Conservation (phyloP, 2,329 filamentous ascomycete species). For the Xylariaceae sp. region DNA sequence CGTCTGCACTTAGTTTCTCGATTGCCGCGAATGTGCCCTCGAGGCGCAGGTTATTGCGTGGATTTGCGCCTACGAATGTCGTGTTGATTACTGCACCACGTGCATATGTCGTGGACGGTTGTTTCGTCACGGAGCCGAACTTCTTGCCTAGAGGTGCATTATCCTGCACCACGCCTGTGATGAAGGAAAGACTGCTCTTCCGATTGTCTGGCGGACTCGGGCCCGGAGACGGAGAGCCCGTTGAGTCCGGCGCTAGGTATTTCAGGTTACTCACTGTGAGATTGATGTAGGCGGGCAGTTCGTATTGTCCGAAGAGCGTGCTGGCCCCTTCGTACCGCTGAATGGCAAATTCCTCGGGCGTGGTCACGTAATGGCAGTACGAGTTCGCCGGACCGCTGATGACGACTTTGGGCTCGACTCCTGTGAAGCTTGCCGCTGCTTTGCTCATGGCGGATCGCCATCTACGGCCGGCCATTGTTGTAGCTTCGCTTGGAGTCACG, state of each 20-base stretch:
- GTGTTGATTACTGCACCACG: slow-evolving; percentile 59
- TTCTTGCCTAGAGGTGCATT: slow-evolving; percentile 56
- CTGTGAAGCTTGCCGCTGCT: slow-evolving; percentile 38
- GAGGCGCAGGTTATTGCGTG: slow-evolving; percentile 77
- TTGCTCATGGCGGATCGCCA: slow-evolving; percentile 69
- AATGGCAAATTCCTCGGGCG: slow-evolving; percentile 72
- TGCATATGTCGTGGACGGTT: slow-evolving; percentile 49
- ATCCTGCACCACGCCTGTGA: slow-evolving; percentile 73
- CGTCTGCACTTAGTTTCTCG: slow-evolving; percentile 51
- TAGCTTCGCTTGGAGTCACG: slow-evolving; percentile 80
- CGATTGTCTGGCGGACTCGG: slow-evolving; percentile 73
- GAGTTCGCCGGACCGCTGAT: slow-evolving; percentile 83
- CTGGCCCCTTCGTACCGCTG: slow-evolving; percentile 95
- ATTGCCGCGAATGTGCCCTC: slow-evolving; percentile 74
- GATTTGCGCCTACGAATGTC: slow-evolving; percentile 81
- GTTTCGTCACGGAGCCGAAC: slow-evolving; percentile 63
- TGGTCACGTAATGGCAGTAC: slow-evolving; percentile 77
- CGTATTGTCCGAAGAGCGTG: slow-evolving; percentile 79
- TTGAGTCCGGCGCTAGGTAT: slow-evolving; percentile 52
- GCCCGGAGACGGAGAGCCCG: slow-evolving; percentile 45
- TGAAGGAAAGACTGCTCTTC: slow-evolving; percentile 70
- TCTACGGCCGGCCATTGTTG: slow-evolving; percentile 83
- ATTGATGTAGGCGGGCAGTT: slow-evolving; percentile 82
- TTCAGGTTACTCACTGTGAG: slow-evolving; percentile 67
- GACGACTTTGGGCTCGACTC: slow-evolving; percentile 61